Evolutionary conservation across 2,329 filamentous ascomycete species (phyloP), one percentile per base, ranked within the genome.

Genomic region (Epichloe elymi): DNA sequence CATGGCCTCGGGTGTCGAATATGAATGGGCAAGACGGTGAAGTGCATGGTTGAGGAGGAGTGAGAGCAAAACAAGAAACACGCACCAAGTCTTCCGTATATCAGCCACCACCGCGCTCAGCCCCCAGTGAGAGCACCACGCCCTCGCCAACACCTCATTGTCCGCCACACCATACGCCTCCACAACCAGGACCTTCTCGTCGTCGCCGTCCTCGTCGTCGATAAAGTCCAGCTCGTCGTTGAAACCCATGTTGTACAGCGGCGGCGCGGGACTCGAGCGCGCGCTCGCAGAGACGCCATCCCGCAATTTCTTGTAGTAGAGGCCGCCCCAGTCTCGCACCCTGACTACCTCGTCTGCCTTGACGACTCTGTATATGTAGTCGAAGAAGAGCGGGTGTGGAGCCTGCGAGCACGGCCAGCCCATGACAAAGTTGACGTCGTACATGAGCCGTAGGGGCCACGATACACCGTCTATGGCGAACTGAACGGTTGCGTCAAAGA

Each of bases 51-150:
- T 30, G 3, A 10, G 26, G 3, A 10, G 26, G 26, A n/a, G 23
- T 8, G 23, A 11, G 23, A 14, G 40, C 40, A 42, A n/a, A 20
- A 30, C 10, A 47, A 23, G 47, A 37, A n/a, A 19, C 46, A 71
- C 77, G 64, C 59, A 80, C 78, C 79, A 88, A 15, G 85, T 88
- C 67, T 75, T 79, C 53, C 75, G 70, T 49, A 86, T 64, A 63
- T 88, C 82, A 8, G 83, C 83, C 52, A 88, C 76, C 17, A 89
- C 69, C 1, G 85, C 85, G 60, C 76, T 82, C 58, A 87, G 66
- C 2, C 85, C 85, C 78, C 83, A 86, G 59, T 87, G 82, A 51
- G 83, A 78, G 63, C 85, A 88, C 85, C 85, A 89, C 6, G 85
- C 84, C 55, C 85, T 71, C 1, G 82, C 85, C 58, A 89, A 74